These are phyloP conservation scores for Fusarium compactum DNA, from an alignment of 2,329 filamentous ascomycete genomes.

Conservation along the genomic window DNA sequence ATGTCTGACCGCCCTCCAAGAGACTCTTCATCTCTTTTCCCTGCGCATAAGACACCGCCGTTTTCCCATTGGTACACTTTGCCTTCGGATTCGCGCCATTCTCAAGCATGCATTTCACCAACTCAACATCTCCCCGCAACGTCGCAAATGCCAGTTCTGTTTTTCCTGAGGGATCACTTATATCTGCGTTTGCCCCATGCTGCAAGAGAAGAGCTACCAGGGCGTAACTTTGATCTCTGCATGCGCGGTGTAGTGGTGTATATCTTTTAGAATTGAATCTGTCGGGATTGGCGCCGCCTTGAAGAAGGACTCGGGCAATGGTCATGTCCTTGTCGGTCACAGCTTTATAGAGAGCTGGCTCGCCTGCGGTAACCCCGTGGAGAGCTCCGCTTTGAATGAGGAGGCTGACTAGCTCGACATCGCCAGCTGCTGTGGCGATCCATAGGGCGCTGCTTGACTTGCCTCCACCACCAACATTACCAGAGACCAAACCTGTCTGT, in stretches of 20 bases:
- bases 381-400: neutral
- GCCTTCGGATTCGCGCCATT: constrained; percentile 5
- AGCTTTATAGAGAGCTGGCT: neutral
- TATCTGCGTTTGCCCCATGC: neutral
- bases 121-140: fast-evolving
- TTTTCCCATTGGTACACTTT: constrained; percentile 14
- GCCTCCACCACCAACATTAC: neutral
- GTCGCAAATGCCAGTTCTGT: neutral
- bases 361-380: fast-evolving
- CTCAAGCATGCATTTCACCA: neutral
- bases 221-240: neutral
- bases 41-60: neutral
- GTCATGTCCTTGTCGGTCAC: fast-evolving
- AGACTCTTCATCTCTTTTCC: constrained; percentile 6
- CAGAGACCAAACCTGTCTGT: neutral
- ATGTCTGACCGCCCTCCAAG: neutral
- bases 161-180: fast-evolving
- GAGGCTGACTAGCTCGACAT: neutral
- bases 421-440: neutral
- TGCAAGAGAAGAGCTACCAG: neutral
- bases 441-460: neutral
- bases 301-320: fast-evolving
- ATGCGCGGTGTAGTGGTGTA: neutral
- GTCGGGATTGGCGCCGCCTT: neutral
- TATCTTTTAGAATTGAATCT: neutral